phyloP scores from a whole-genome alignment of 164 flowering plant genomes.

The Nelumbo lutea region DNA sequence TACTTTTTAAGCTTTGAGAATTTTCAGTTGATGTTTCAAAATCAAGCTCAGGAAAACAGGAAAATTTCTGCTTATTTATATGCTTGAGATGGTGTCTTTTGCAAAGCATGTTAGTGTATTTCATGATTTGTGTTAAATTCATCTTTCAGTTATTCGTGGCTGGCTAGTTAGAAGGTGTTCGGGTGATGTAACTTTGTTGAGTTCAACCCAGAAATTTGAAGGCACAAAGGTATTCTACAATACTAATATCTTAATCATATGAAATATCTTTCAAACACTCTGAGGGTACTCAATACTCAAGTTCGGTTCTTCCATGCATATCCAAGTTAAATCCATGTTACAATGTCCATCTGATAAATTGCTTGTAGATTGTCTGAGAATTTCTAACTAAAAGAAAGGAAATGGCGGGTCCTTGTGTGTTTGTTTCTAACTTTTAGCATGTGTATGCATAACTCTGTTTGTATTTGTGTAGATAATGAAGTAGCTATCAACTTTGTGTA shows the following conservation, averaged over 20 bases:
- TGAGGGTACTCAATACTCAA: background rate
- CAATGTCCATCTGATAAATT: background rate
- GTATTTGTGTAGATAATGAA: too few relatives aligned
- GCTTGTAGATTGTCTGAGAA: too few relatives aligned
- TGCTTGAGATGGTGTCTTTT: too few relatives aligned
- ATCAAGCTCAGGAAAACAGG: too few relatives aligned
- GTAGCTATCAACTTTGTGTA: too few relatives aligned
- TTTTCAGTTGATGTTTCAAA: too few relatives aligned
- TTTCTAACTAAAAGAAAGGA: too few relatives aligned
- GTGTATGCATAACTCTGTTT: too few relatives aligned
- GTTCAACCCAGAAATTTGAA: conserved; percentile 25
- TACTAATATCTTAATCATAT: background rate
- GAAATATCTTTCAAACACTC: background rate
- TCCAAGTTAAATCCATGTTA: background rate
- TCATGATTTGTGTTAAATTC: background rate
- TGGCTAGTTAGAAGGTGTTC: conserved; percentile 93
- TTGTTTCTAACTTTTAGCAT: too few relatives aligned
- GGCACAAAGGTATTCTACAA: conserved; percentile 46
- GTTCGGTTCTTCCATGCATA: background rate
- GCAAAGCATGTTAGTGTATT: background rate
- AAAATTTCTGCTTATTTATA: too few relatives aligned
- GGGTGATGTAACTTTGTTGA: conserved; percentile 52
- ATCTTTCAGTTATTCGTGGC: conserved; percentile 77
- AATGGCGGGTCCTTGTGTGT: too few relatives aligned
- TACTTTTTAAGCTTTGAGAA: too few relatives aligned